These are phyloP conservation scores for Diutina scorzettiae DNA, from an alignment of 1,139 yeast genomes.

Conservation along the genomic window DNA sequence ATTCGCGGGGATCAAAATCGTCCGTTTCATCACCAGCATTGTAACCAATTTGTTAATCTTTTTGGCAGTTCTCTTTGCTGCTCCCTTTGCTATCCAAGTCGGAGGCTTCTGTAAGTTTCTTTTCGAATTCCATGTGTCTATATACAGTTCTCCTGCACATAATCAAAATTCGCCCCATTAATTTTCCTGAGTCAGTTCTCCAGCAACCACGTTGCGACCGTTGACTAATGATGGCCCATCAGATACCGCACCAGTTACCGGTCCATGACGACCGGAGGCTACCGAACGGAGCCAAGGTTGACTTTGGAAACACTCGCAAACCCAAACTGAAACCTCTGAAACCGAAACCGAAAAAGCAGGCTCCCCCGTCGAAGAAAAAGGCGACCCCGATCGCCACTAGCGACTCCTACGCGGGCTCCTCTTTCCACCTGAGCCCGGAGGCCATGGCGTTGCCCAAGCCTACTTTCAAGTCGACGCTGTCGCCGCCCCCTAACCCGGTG, in stretches of 20 bases:
- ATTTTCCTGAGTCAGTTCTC: no score
- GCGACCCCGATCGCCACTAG: conserved; percentile 10
- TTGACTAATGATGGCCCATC: conserved; percentile 6
- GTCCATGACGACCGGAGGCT: conserved; percentile 7
- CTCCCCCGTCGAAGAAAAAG: conserved; percentile 16
- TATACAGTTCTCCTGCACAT: no score
- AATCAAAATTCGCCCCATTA: no score
- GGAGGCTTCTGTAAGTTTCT: no score
- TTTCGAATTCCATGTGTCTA: no score
- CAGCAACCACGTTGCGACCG: no score
- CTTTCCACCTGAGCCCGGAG: conserved; percentile 47
- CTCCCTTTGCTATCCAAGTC: no score
- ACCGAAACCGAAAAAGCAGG: neutral
- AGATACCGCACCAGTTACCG: conserved; percentile 5
- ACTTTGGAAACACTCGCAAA: conserved; percentile 9
- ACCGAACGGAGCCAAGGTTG: conserved; percentile 12
- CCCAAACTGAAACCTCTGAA: neutral
- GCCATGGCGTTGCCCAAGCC: conserved; percentile 48
- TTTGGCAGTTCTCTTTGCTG: no score
- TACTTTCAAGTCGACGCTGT: conserved; percentile 21
- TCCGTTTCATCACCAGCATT: no score
- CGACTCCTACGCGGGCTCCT: conserved; percentile 43
- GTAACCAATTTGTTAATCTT: no score
- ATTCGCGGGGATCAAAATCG: no score
- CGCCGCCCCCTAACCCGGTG: conserved; percentile 19